Conservation (phyloP, 2,329 filamentous ascomycete genomes). For the Pyricularia sp. region DNA sequence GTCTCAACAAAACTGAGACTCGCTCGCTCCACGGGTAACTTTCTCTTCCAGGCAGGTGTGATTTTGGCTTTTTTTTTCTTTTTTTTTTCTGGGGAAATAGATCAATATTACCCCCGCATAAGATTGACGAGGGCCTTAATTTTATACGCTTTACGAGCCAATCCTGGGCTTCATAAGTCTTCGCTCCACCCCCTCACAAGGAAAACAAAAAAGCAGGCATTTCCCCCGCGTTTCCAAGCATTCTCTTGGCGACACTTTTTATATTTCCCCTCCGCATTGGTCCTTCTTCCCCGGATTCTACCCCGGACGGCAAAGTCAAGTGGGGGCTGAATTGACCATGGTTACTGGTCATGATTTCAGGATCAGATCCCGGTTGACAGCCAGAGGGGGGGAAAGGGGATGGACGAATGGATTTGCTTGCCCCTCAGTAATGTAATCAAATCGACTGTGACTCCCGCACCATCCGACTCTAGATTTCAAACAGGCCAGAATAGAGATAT, state of each 20-base stretch:
- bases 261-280: not conserved
- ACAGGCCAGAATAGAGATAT: too few relatives aligned
- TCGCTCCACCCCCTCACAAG: not conserved
- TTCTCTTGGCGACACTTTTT: not conserved
- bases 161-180: not conserved
- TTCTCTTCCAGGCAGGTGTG: not conserved
- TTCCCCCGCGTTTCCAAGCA: not conserved
- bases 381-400: not conserved
- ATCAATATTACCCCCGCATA: not conserved
- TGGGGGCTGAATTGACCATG: not conserved
- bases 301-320: not conserved
- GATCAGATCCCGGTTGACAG: not conserved
- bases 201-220: not conserved
- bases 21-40: not conserved
- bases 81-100: not conserved
- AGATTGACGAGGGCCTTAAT: not conserved
- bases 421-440: too few relatives aligned
- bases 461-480: too few relatives aligned
- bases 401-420: not conserved
- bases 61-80: too few relatives aligned
- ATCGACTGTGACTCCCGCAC: too few relatives aligned
- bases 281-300: not conserved
- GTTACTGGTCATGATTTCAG: not conserved
- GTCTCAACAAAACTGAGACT: not conserved
- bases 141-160: not conserved